Conservation (phyloP, 129 eudicot species). For the Centella asiatica region DNA sequence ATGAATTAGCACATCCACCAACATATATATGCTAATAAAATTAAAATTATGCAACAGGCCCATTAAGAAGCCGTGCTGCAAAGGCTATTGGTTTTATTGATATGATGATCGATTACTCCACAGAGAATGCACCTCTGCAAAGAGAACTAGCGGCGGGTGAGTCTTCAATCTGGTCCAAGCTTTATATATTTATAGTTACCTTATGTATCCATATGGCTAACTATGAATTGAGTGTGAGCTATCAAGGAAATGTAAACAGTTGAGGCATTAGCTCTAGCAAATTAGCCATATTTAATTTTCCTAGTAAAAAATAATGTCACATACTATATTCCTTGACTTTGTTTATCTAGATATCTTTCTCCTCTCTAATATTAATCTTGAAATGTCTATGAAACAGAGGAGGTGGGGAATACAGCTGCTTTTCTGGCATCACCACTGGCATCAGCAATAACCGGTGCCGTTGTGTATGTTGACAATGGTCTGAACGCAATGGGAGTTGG, state of each 20-base stretch:
- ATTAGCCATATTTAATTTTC: too few relatives aligned
- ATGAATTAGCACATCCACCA: too few relatives aligned
- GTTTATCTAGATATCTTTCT: too few relatives aligned
- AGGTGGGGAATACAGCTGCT: constrained; percentile 88
- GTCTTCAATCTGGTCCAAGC: neutral
- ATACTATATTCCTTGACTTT: too few relatives aligned
- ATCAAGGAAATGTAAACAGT: too few relatives aligned
- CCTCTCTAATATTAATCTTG: too few relatives aligned
- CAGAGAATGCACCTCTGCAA: constrained; percentile 21
- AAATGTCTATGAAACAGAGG: too few relatives aligned
- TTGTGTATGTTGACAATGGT: constrained; percentile 83
- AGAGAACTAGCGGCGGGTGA: constrained; percentile 23
- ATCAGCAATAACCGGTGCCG: constrained; percentile 84
- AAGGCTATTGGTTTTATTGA: constrained; percentile 27
- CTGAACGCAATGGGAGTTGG: constrained; percentile 95
- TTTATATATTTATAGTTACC: neutral
- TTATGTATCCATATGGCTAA: neutral
- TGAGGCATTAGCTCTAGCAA: too few relatives aligned
- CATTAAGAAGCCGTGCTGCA: constrained; percentile 82
- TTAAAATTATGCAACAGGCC: constrained; percentile 42
- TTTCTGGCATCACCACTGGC: constrained; percentile 93
- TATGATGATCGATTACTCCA: constrained; percentile 29
- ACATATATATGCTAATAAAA: neutral
- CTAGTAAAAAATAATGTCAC: too few relatives aligned
- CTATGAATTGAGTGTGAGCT: neutral